Evolutionary conservation across 306 rosid genomes (phyloP), one percentile per base, ranked within the genome.

Genomic region (Acacia melanoxylon): DNA sequence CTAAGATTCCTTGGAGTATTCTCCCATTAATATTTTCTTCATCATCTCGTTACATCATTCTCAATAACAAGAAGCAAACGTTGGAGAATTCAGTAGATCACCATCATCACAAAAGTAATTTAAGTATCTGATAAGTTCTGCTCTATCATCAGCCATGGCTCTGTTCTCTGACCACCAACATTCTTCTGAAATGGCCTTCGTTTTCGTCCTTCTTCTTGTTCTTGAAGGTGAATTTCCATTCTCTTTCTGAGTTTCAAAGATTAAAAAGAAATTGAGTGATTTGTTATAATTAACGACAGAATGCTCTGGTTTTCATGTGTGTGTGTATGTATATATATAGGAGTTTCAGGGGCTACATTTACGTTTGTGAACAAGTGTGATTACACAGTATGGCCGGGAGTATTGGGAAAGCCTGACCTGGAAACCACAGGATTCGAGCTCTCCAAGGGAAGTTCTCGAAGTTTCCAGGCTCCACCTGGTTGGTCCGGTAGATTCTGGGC

Each of bases 401-500:
- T 92, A 74, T 85, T 95, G 1, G 98, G 99, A 31, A 93, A 84
- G 40, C 89, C 93, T 0, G 93, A 87, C 61, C 78, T 95, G 10
- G 98, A 85, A 68, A 83, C 90, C 78, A 91, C 99, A 0, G 98
- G 99, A 51, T 95, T 93, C 78, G 88, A 89, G 77, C 91, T 95
- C n/a, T 24, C 81, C 33, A 67, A 78, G 6, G 93, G 92, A 24
- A 72, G 11, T 54, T 83, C 98, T 4, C 85, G 87, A 25, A 45
- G 87, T 10, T 89, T 92, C 67, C 84, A 83, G n/a, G 97, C 92
- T 5, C 91, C 93, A 10, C 58, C 94, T 0, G 93, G 88, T 4
- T 95, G 99, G 99, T 95, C 99, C 4, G 98, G 99, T 2, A 84
- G 98, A 1, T 90, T 95, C 82, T 95, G 99, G 99, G 98, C 89